Percentiles rank a stretch among this genome's conserved stretches.
Evolutionary conservation across 1,284 basidiomycete genomes (phyloP).

Genomic region (Moesziomyces parantarcticus): DNA sequence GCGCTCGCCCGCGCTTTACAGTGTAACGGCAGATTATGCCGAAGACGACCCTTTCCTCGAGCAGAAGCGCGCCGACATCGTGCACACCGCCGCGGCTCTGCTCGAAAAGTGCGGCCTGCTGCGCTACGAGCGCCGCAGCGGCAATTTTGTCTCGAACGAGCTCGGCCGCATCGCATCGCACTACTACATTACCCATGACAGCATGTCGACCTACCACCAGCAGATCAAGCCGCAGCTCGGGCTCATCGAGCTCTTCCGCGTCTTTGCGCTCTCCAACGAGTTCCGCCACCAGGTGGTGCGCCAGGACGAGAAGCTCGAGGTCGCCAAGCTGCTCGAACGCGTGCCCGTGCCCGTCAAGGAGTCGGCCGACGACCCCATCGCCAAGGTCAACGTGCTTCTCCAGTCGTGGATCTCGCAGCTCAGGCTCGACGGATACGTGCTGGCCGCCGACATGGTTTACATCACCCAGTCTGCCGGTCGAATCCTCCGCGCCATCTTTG

Average conservation of each 20-base stretch:
- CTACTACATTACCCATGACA: conserved; percentile 95
- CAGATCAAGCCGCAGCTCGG: conserved; percentile 89
- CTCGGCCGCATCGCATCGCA: conserved; percentile 94
- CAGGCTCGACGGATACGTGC: conserved; percentile 93
- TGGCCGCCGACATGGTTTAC: conserved; percentile 98
- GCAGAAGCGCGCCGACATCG: conserved; percentile 92
- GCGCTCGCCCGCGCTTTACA: conserved; percentile 86
- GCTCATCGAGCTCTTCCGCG: conserved; percentile 89
- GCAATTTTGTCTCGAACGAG: conserved; percentile 76
- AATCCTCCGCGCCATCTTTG: conserved; percentile 95
- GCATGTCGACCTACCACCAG: conserved; percentile 97
- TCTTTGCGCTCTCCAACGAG: conserved; percentile 96
- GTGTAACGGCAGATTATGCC: conserved; percentile 88
- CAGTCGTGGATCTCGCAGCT: conserved; percentile 96
- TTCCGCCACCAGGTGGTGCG: conserved; percentile 87
- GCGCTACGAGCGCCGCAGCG: conserved; percentile 90
- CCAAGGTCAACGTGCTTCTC: conserved; percentile 96
- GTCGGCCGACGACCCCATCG: conserved; percentile 91
- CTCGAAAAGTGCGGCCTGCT: conserved; percentile 93
- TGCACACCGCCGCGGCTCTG: conserved; percentile 91
- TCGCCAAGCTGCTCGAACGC: conserved; percentile 90
- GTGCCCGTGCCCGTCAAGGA: conserved; percentile 99
- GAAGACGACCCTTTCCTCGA: conserved; percentile 85
- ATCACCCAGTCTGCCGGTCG: conserved; percentile 72
- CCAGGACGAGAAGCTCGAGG: conserved; percentile 73